Evolutionary conservation across 2,329 filamentous ascomycete species (phyloP).

Genomic region (Colletotrichum liaoningense): DNA sequence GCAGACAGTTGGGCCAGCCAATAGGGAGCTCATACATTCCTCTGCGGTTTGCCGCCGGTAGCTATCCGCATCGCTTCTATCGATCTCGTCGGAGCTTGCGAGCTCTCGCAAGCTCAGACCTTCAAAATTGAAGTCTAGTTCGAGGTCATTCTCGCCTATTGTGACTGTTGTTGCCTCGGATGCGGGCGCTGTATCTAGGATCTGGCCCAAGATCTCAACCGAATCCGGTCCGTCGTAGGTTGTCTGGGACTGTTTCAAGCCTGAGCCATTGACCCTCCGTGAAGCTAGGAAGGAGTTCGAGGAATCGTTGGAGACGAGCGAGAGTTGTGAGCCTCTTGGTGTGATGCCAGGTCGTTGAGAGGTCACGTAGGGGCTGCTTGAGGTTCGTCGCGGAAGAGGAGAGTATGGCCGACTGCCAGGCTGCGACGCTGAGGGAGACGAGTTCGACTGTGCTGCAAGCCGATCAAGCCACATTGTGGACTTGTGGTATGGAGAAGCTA

Average conservation of each 20-base stretch:
- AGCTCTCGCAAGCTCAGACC: conserved; percentile 82
- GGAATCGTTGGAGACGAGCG: conserved; percentile 82
- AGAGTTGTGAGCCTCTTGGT: conserved; percentile 82
- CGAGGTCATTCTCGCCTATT: conserved; percentile 65
- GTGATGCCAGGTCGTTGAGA: conserved; percentile 75
- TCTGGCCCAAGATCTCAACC: conserved; percentile 71
- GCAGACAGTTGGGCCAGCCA: neutral
- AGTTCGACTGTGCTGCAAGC: conserved; percentile 76
- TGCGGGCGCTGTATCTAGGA: conserved; percentile 49
- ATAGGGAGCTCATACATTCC: conserved; percentile 70
- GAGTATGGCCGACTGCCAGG: conserved; percentile 77
- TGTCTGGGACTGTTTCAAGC: conserved; percentile 69
- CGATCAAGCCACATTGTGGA: conserved; percentile 88
- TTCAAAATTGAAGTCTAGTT: conserved; percentile 81
- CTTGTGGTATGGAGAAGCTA: conserved; percentile 30
- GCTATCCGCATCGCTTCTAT: conserved; percentile 38
- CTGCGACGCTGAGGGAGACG: conserved; percentile 62
- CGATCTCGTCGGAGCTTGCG: conserved; percentile 51
- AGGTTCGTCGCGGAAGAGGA: conserved; percentile 74
- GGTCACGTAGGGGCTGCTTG: conserved; percentile 75
- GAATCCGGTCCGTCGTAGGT: conserved; percentile 73
- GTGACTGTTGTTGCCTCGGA: conserved; percentile 33
- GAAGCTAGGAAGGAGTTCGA: conserved; percentile 78
- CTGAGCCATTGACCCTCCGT: conserved; percentile 75
- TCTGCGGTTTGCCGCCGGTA: conserved; percentile 69